Evolutionary conservation across 2,329 filamentous ascomycete genomes (phyloP).

Genomic region (Polychaeton citri): DNA sequence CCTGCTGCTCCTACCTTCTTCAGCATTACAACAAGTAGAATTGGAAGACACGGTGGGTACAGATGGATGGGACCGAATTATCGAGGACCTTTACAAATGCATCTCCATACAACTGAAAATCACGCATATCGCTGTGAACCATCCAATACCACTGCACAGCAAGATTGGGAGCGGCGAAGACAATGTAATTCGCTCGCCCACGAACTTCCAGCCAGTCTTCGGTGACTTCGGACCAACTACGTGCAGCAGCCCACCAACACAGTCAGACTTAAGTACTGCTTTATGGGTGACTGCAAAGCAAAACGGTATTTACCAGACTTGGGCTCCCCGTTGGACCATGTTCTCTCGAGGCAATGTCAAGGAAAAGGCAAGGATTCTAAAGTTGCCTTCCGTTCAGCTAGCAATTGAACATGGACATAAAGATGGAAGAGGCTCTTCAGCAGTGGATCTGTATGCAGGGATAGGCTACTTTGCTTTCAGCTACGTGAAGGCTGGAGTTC

Average conservation of each 20-base stretch:
- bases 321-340: slow-evolving; percentile 87
- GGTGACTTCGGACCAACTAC: slow-evolving; percentile 57
- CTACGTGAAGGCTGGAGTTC: slow-evolving; percentile 58
- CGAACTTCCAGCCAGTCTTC: slow-evolving; percentile 53
- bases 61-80: no score
- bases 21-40: no score
- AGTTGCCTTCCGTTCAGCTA: slow-evolving; percentile 21
- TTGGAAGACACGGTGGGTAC: no score
- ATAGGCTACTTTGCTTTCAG: slow-evolving; percentile 91
- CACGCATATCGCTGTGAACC: slow-evolving; percentile 47
- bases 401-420: slow-evolving; percentile 20
- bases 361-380: slow-evolving; percentile 68
- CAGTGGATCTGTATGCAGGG: slow-evolving; percentile 75
- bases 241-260: slow-evolving; percentile 14
- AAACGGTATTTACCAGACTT: slow-evolving; percentile 63
- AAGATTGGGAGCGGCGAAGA: slow-evolving; percentile 24
- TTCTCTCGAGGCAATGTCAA: slow-evolving; percentile 83
- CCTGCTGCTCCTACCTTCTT: slow-evolving; percentile 42
- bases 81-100: slow-evolving; percentile 26
- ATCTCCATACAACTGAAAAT: slow-evolving; percentile 30
- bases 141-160: slow-evolving; percentile 34
- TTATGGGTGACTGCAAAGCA: slow-evolving; percentile 73
- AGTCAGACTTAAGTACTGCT: slow-evolving; percentile 47
- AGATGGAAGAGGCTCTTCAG: slow-evolving; percentile 15
- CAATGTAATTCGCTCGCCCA: slow-evolving; percentile 64